Evolutionary conservation across 345 rosid genomes (phyloP).

Genomic region (Melaleuca quinquenervia): DNA sequence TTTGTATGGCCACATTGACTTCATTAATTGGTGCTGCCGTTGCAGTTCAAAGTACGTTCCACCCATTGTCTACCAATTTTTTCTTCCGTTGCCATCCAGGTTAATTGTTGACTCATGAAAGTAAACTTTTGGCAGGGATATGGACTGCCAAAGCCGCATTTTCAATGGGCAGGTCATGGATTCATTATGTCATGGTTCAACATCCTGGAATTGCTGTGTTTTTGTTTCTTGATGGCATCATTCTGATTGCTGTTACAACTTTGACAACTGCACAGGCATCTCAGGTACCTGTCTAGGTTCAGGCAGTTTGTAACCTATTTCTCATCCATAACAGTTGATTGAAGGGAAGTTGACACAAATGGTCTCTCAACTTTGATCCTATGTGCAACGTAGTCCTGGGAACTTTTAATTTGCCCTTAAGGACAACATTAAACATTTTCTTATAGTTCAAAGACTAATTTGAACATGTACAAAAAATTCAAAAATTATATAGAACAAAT

Average conservation of each 20-base stretch:
- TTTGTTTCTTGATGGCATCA: conserved; percentile 39
- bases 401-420: no score
- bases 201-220: conserved; percentile 64
- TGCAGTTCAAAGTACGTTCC: conserved; percentile 65
- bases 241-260: conserved; percentile 48
- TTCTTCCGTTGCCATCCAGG: background rate
- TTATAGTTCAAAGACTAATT: no score
- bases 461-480: no score
- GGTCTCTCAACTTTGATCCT: no score
- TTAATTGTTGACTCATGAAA: background rate
- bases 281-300: conserved; percentile 36
- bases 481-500: no score
- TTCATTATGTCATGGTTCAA: conserved; percentile 41
- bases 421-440: no score
- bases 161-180: conserved; percentile 39
- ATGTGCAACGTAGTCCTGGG: no score
- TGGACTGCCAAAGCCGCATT: conserved; percentile 34
- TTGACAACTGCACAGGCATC: conserved; percentile 55
- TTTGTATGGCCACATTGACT: conserved; percentile 54
- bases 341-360: no score
- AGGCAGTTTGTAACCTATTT: background rate
- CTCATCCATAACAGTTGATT: background rate
- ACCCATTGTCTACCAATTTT: background rate
- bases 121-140: conserved; percentile 39
- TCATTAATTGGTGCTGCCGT: conserved; percentile 37